Base-by-base conservation (phyloP, 2,329 filamentous ascomycete species). In the Xylaria hypoxylon region DNA sequence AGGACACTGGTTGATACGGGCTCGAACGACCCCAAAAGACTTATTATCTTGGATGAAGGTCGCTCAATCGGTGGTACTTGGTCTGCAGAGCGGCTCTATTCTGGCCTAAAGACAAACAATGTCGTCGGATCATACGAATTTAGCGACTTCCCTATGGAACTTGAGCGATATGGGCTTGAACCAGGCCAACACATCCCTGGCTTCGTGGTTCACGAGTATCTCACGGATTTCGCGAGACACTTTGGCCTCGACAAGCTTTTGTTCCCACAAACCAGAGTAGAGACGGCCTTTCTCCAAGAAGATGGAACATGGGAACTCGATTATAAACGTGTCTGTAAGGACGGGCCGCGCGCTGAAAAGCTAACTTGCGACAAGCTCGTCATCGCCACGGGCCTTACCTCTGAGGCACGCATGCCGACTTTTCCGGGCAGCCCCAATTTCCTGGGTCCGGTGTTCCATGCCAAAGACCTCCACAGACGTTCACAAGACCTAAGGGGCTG, bases 91-190 rank as follows among this genome's bases (percentile, higher is more conserved):
- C 61, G 67, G n/a, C 53, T 69, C 6, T 65, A 69, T 35, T n/a
- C 51, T 4, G 64, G 64, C 19, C 50, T 67, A 2, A 67, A 59
- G 61, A 69, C 59, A 33, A 69, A 67, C 59, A 69, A 69, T 48
- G 15, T 60, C n/a, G 60, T 62, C 31, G 67, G 64, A 31, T 59
- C 64, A 11, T 69, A 59, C 28, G 67, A 69, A n/a, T 65, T 64
- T 44, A 61, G 59, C 38, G 64, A 67, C 17, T 67, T 67, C 26
- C 61, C 67, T 5, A 67, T 67, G 67, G 33, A 51, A 6, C 35
- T 28, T 19, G 59, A 58, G 51, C 31, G 33, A 7, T 69, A 64
- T 28, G 53, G 59, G 15, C 56, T 69, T n/a, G 13, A 51, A 1
- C 61, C 28, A 10, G 64, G 61, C 42, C 47, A 67, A 7, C 67